Evolutionary conservation across 306 rosid species (phyloP).

Genomic region (Prinsepia uniflora): DNA sequence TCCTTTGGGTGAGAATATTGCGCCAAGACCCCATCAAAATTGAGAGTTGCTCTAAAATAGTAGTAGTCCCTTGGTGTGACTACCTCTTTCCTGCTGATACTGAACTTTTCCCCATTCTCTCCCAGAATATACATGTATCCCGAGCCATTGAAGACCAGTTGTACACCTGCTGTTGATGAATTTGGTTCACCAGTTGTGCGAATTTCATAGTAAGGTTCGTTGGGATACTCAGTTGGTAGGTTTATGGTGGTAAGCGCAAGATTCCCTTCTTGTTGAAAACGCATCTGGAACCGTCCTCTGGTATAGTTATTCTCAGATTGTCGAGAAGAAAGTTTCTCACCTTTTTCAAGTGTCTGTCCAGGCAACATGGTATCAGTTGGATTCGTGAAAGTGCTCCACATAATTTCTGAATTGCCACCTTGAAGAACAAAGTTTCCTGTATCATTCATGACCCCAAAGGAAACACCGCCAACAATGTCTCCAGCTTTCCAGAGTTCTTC

Average conservation of each 20-base stretch:
- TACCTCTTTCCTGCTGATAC: background rate
- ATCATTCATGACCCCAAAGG: constrained; percentile 3
- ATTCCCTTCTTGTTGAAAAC: constrained; percentile 14
- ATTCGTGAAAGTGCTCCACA: constrained; percentile 28
- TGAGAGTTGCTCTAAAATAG: constrained; percentile 35
- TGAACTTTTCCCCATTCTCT: constrained; percentile 2
- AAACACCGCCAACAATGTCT: background rate
- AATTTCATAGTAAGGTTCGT: constrained; percentile 1
- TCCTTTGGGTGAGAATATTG: constrained; percentile 25
- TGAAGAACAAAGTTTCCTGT: constrained; percentile 25
- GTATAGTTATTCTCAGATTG: constrained; percentile 27
- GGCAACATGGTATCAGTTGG: constrained; percentile 40
- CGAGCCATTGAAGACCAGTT: constrained; percentile 32
- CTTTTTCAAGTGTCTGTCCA: constrained; percentile 14
- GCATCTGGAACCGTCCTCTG: constrained; percentile 23
- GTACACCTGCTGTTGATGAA: constrained; percentile 19
- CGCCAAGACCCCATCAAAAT: constrained; percentile 45
- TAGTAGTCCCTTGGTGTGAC: constrained; percentile 19
- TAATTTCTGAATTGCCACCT: background rate
- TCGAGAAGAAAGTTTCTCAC: constrained; percentile 22
- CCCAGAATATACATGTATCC: constrained; percentile 32
- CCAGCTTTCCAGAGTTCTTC: constrained; percentile 3
- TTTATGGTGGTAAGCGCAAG: constrained; percentile 15
- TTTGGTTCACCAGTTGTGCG: background rate
- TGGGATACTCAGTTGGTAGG: background rate